Conservation (phyloP, 441 rosid species). For the Erodium moschatum region DNA sequence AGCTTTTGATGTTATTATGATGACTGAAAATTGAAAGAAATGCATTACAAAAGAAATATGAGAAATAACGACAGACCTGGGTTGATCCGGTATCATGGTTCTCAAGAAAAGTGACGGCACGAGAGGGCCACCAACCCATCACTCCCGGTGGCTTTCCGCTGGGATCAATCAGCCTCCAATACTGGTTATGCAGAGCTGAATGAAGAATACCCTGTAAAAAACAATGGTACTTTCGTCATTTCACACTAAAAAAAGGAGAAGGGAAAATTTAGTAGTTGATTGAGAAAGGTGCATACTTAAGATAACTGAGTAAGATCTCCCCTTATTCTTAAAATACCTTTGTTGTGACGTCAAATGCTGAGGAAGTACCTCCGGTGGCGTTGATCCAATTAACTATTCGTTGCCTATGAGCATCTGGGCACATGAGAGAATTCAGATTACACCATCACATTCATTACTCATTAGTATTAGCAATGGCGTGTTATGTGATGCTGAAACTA, state of each 20-base stretch:
- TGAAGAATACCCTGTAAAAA: slow-evolving; percentile 40
- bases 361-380: slow-evolving; percentile 44
- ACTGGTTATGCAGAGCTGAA: slow-evolving; percentile 38
- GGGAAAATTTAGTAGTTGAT: no score
- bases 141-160: slow-evolving; percentile 48
- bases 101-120: slow-evolving; percentile 44
- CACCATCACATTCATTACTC: neutral
- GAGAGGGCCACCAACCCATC: slow-evolving; percentile 57
- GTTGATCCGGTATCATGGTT: slow-evolving; percentile 51
- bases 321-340: slow-evolving; percentile 25
- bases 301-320: no score
- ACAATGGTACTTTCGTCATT: no score
- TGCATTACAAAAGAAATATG: neutral
- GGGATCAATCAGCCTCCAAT: slow-evolving; percentile 46
- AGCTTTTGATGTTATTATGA: neutral
- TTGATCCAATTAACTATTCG: slow-evolving; percentile 47
- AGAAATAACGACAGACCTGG: slow-evolving; percentile 28
- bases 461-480: neutral
- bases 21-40: neutral
- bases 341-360: slow-evolving; percentile 50
- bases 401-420: slow-evolving; percentile 44
- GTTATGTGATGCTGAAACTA: slow-evolving; percentile 12
- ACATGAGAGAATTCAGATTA: slow-evolving; percentile 12
- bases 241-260: no score
- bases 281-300: no score